Evolutionary conservation across 2,329 filamentous ascomycete genomes (phyloP).

Genomic region (Botrytis tulipae): DNA sequence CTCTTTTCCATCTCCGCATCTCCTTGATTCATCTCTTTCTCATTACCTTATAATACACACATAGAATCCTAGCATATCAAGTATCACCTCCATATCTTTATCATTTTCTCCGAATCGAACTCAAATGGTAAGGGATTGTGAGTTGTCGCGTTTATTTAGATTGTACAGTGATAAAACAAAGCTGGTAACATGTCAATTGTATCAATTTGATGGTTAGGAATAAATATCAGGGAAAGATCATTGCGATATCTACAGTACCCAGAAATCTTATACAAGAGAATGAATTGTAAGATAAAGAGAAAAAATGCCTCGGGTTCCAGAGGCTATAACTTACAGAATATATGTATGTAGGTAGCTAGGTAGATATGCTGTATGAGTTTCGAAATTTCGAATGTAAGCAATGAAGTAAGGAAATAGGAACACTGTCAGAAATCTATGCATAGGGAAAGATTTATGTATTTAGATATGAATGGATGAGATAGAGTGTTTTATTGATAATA

Average conservation of each 20-base stretch:
- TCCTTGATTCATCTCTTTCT: not conserved
- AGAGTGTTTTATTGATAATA: too few species aligned
- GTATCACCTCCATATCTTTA: not conserved
- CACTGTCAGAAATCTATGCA: rapidly evolving
- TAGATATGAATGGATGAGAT: too few species aligned
- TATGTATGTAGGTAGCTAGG: not conserved
- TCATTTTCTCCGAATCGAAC: not conserved
- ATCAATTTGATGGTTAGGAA: not conserved
- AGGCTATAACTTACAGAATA: not conserved
- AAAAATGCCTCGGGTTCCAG: not conserved
- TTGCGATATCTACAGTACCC: not conserved
- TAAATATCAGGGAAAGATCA: not conserved
- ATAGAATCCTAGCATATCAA: not conserved
- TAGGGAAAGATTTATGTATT: too few species aligned
- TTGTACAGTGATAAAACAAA: not conserved
- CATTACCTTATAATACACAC: too few species aligned
- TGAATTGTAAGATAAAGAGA: not conserved
- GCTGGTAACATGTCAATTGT: not conserved
- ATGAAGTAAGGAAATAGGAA: too few species aligned
- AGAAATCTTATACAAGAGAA: not conserved
- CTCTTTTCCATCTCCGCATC: not conserved
- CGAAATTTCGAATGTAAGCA: not conserved
- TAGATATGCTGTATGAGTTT: not conserved
- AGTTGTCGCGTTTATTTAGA: not conserved
- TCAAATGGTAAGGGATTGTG: not conserved